A percentile compares a stretch with the other conserved stretches of the same genome.
Evolutionary conservation across 352 stramenopile species (phyloP).

Genomic region (Phytophthora pinifolia): DNA sequence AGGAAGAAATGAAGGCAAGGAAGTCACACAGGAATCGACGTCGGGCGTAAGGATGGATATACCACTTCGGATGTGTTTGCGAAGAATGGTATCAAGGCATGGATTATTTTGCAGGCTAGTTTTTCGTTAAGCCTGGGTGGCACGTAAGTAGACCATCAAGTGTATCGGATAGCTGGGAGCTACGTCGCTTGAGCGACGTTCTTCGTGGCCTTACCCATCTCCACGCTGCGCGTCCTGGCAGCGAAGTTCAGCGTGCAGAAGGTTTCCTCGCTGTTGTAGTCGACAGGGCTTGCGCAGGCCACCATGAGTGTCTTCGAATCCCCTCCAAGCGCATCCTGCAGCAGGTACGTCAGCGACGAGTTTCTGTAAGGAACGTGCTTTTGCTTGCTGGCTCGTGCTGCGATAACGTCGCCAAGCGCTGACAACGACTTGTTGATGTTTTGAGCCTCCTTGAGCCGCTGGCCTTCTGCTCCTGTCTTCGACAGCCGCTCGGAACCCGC

Average conservation of each 20-base stretch:
- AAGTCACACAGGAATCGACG: constrained; percentile 31
- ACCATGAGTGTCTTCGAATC: constrained; percentile 96
- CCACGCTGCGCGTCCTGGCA: constrained; percentile 76
- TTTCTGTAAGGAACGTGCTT: constrained; percentile 96
- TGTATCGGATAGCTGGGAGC: constrained; percentile 2
- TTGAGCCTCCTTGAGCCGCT: constrained; percentile 89
- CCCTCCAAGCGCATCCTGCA: constrained; percentile 91
- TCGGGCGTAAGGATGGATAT: constrained; percentile 10
- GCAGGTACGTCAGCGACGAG: constrained; percentile 93
- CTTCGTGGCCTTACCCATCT: constrained; percentile 90
- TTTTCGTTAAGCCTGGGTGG: constrained; percentile 9
- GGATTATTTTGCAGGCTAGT: constrained; percentile 17
- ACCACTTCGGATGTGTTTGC: background rate
- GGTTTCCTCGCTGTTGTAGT: constrained; percentile 92
- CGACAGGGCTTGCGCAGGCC: constrained; percentile 83
- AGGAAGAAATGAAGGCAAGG: constrained; percentile 34
- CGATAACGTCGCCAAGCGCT: constrained; percentile 97
- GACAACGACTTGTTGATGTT: constrained; percentile 96
- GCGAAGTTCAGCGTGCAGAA: constrained; percentile 95
- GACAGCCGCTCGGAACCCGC: constrained; percentile 88
- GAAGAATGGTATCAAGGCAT: constrained; percentile 18
- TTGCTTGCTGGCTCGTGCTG: constrained; percentile 77
- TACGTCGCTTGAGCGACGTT: constrained; percentile 55
- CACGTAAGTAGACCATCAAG: constrained; percentile 1
- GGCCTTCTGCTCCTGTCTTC: constrained; percentile 87